Evolutionary conservation across 805 yeast species (phyloP).

Genomic region (Ogataea dorogensis): DNA sequence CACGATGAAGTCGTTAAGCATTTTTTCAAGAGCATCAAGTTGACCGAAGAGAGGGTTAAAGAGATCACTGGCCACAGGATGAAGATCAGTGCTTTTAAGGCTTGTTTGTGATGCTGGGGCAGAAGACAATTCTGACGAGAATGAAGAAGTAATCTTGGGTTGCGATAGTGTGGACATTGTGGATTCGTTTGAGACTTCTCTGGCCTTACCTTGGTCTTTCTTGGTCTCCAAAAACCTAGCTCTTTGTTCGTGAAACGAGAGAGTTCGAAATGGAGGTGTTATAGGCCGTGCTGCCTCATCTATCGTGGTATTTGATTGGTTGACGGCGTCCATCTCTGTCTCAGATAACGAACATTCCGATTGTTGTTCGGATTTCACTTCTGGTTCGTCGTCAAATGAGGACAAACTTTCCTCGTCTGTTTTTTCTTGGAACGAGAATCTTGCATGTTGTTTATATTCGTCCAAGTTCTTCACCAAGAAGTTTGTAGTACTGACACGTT

Average conservation of each 20-base stretch:
- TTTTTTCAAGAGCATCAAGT: slow-evolving; percentile 32
- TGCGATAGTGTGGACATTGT: slow-evolving; percentile 6
- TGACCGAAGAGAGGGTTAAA: slow-evolving; percentile 58
- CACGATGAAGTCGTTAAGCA: slow-evolving; percentile 25
- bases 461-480: slow-evolving; percentile 35
- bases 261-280: slow-evolving; percentile 13
- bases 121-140: slow-evolving; percentile 26
- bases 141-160: slow-evolving; percentile 1
- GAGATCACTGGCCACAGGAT: slow-evolving; percentile 49
- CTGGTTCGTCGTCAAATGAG: slow-evolving; percentile 7
- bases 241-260: slow-evolving; percentile 24
- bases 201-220: slow-evolving; percentile 1
- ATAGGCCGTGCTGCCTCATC: slow-evolving; percentile 3
- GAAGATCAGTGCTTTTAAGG: slow-evolving; percentile 23
- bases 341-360: too few relatives aligned
- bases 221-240: slow-evolving; percentile 18
- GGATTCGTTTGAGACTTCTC: slow-evolving; percentile 6
- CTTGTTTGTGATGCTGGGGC: slow-evolving; percentile 15
- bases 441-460: slow-evolving; percentile 25
- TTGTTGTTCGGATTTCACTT: neutral
- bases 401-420: slow-evolving; percentile 7
- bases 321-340: neutral
- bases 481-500: slow-evolving; percentile 30
- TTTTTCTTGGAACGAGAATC: slow-evolving; percentile 18
- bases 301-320: slow-evolving; percentile 12